Evolutionary conservation across 2,329 filamentous ascomycete genomes (phyloP), one percentile per base, ranked within the genome.

Genomic region (Cladosporium sp.): DNA sequence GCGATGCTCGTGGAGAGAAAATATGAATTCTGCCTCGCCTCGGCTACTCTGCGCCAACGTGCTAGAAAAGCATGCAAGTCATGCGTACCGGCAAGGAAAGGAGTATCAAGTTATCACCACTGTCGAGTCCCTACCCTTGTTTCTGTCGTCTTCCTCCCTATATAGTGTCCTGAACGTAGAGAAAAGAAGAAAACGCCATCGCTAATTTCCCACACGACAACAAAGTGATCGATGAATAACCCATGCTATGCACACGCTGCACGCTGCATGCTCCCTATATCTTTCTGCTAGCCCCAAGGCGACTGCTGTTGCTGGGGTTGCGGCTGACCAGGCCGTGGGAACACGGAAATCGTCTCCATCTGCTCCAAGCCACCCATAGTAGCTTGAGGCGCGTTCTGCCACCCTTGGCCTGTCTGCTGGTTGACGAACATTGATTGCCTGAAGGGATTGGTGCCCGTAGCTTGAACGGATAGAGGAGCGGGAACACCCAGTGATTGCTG

Each of bases 381-480:
- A 8, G 88, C 84, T 69, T 90, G 85, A 64, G 88, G 86, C 3
- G 72, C 73, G 61, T 84, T 83, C 72, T 97, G 92, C 91, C 94
- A 97, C 1, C 90, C 90, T 73, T 90, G 82, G 0, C 93, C 92
- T 0, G 92, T 96, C 63, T 86, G 82, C 69, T 96, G 92, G 70
- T 96, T 94, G 55, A 96, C 87, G 72, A 97, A 96, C 3, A 88
- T 86, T 47, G 89, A 90, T 70, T 97, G 92, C 15, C 94, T 84
- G 82, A 97, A 97, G 0, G 94, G 94, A 69, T 99, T 99, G 2
- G 92, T 97, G 68, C 92, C 92, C 0, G 92, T 97, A 1, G 88
- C 83, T 68, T 93, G 91, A 2, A 91, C 85, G 55, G 82, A 82
- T 5, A 94, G 76, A 51, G 81, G 47, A 9, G 50, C 42, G 17